Evolutionary conservation across 163 green algal species (phyloP), one percentile per base, ranked within the genome.

Genomic region (Picocystis sp.): DNA sequence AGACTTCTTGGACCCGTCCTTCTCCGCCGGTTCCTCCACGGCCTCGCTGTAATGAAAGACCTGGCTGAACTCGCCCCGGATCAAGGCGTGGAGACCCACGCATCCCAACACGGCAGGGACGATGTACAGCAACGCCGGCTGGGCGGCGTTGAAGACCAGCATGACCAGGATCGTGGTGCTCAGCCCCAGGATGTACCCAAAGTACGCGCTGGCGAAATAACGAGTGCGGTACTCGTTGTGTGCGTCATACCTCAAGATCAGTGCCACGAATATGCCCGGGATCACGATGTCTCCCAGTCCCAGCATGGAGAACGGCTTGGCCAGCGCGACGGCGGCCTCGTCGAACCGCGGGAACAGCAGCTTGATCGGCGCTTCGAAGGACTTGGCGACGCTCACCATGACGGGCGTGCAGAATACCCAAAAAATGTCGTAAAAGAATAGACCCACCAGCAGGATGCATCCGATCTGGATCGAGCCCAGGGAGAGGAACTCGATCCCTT

Each of bases 391-490:
- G 21, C 50, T 63, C 15, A 97, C 89, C 89, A 96, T 96, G 6
- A 96, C 87, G 9, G 87, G 87, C 2, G 87, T 98, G 74, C 71
- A 93, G 65, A 94, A 94, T 21, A 96, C 90, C 90, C 90, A 98
- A 66, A 98, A 98, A 55, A 98, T 89, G 74, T 98, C 90, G 51
- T 95, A 96, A 44, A 95, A 82, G 62, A 96, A 96, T 9, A 98
- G 73, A 1, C 87, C 87, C 11, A 47, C 62, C 10, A 95, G 71
- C 22, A 77, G 52, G 41, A 77, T 77, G 22, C 35, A 42, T 3
- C 68, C 68, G 33, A 75, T 73, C 53, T 71, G 63, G 52, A 77
- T 62, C 8, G 49, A 63, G 2, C 67, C 68, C 8, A 77, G 33
- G 3, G 68, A 76, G 3, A 77, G 69, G 61, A 90, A 81, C 71